Base-by-base conservation (phyloP, 2,329 filamentous ascomycete genomes). In the Aspergillus floridensis region DNA sequence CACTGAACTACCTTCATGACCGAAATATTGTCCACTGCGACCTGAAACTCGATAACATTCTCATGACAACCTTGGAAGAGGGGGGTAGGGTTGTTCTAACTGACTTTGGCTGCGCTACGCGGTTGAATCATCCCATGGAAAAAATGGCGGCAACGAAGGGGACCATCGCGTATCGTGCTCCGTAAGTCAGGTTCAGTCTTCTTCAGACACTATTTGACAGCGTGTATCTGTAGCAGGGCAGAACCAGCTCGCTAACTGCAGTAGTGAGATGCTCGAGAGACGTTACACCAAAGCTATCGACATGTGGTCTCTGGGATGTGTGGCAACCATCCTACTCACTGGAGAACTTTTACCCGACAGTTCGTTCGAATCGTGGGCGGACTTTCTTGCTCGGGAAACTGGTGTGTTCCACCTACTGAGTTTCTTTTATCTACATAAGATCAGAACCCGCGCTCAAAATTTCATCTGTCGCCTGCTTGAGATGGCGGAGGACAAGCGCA, bases 1-100 rank as follows among this genome's bases (percentile, higher is more conserved):
- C 82, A 2, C 69, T 87, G n/a, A 73, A 84, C 16, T 86, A 86
- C 65, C 72, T 88, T 0, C 86, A 88, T 67, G 70, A 75, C 3
- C 74, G 77, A 7, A 74, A 79, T 46, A 82, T 88, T 48, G 84
- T 84, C 4, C 86, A 88, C 68, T 78, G 86, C 32, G 86, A 88
- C 65, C 76, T 88, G 52, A 88, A 88, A 65, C 85, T 84, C 0
- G 85, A 88, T 55, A 88, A 88, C 64, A 81, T 88, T 8, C 76
- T 88, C 31, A 79, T 88, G 78, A 82, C 82, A 0, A 84, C 82
- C 1, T 76, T 81, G 54, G 74, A 76, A 14, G 73, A 75, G 48
- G 80, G 80, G 3, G 77, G 79, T 22, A 79, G 86, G 22, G 75
- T 87, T 7, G 77, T 88, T 1, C 74, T 88, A 47, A 85, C 84